Evolutionary conservation across 2,329 filamentous ascomycete species (phyloP), one percentile per base, ranked within the genome.

Genomic region (Microcera coccophila): DNA sequence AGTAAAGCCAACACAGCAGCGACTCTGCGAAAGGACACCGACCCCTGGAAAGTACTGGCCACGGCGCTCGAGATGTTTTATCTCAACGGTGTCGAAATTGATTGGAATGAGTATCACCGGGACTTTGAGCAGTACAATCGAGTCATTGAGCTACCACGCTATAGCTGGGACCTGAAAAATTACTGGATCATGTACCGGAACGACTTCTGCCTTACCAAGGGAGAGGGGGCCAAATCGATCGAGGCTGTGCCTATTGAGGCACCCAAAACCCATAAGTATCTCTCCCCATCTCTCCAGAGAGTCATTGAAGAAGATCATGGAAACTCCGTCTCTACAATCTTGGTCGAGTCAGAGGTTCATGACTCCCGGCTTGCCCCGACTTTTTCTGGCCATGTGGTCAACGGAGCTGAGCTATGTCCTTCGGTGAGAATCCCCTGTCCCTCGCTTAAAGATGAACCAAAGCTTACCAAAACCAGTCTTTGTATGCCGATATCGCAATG

Each of bases 151-250:
- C 67, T 90, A 1, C 86, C 86, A 0, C 75, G 76, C 2, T 90
- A 90, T 60, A 74, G 74, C 0, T 90, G 85, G 66, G 82, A 90
- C 55, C 71, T 80, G 54, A 87, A 87, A 71, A 84, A 79, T 50
- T 88, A 89, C 60, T 82, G 78, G 78, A 70, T 80, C 32, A 71
- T 74, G 54, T 81, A 80, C 58, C 64, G 74, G 48, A 83, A 86
- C 48, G 82, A 89, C 62, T 90, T 84, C 81, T 78, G 75, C 17
- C 69, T 89, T 28, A 81, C 75, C 47, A 90, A 90, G 71, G 33
- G 79, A 78, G 43, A 70, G 12, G 26, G 41, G 4, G n/a, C 29
- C 12, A 46, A 48, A 10, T 11, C 21, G 9, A 1, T 34, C 3
- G 4, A 31, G 4, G 2, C 29, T 4, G 16, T 5, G 8, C 10